Percentiles rank a stretch among this genome's conserved stretches.
Evolutionary conservation across 331 rosid species (phyloP).

Genomic region (Telfairia occidentalis): DNA sequence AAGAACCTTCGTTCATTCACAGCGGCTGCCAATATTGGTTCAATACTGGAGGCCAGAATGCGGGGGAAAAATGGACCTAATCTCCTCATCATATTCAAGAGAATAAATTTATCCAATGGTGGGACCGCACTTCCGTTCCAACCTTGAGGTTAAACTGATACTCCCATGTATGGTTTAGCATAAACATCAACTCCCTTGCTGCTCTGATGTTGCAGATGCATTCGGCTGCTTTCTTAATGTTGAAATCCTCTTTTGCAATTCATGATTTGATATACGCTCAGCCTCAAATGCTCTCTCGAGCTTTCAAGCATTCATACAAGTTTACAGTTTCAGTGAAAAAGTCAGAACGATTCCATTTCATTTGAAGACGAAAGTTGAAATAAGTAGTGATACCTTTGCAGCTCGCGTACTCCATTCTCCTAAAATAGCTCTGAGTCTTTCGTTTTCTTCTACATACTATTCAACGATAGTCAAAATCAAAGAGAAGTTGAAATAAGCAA

Average conservation of each 20-base stretch:
- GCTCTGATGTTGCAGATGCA: slow-evolving; percentile 28
- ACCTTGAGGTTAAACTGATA: neutral
- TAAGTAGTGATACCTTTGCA: slow-evolving; percentile 57
- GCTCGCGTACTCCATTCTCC: slow-evolving; percentile 97
- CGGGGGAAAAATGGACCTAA: neutral
- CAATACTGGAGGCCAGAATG: neutral
- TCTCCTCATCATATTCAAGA: neutral
- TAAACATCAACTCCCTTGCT: slow-evolving; percentile 2
- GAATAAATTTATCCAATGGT: neutral
- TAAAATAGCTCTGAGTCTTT: slow-evolving; percentile 82
- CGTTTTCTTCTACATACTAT: slow-evolving; percentile 96
- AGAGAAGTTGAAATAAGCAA: neutral
- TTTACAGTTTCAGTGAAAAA: neutral
- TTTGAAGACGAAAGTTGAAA: neutral
- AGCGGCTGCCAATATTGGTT: neutral
- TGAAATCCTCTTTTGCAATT: slow-evolving; percentile 68
- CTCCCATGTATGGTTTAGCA: neutral
- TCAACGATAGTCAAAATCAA: neutral
- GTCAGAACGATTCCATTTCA: neutral
- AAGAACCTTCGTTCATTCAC: neutral
- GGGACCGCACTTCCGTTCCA: neutral
- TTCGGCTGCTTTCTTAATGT: slow-evolving; percentile 31
- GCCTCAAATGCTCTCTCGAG: slow-evolving; percentile 90
- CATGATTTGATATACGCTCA: slow-evolving; percentile 66
- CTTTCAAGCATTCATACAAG: slow-evolving; percentile 15